Evolutionary conservation across 257 asterid genomes (phyloP).

Genomic region (Gardenia jasminoides): DNA sequence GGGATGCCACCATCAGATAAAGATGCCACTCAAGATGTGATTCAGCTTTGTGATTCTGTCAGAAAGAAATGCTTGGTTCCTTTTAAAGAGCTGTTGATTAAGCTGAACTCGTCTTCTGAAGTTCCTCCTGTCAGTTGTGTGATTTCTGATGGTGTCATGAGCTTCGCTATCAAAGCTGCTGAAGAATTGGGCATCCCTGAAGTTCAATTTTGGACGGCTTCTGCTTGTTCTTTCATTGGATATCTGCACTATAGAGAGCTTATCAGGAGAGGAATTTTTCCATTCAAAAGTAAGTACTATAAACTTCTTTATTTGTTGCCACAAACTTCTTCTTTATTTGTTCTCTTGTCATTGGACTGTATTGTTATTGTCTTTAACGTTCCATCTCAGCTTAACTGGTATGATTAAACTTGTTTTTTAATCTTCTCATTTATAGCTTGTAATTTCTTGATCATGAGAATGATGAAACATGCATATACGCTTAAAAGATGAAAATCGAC

Average conservation of each 20-base stretch:
- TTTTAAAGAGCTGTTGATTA: constrained; percentile 33
- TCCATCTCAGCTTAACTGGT: background rate
- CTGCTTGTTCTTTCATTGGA: constrained; percentile 44
- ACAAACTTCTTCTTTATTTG: background rate
- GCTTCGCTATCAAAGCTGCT: constrained; percentile 45
- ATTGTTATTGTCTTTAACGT: background rate
- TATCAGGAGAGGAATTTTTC: constrained; percentile 35
- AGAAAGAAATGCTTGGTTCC: constrained; percentile 39
- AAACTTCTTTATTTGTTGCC: background rate
- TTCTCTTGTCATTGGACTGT: background rate
- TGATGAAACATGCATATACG: too few species aligned
- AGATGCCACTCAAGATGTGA: constrained; percentile 43
- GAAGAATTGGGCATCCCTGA: constrained; percentile 45
- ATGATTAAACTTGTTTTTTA: too few species aligned
- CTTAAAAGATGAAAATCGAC: too few species aligned
- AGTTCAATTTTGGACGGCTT: constrained; percentile 54
- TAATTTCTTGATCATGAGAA: too few species aligned
- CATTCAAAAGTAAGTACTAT: constrained; percentile 42
- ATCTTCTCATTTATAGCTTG: too few species aligned
- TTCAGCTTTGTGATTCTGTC: constrained; percentile 24
- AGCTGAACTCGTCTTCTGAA: constrained; percentile 25
- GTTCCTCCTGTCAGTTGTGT: constrained; percentile 42
- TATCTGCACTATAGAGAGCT: constrained; percentile 40
- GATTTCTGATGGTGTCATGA: constrained; percentile 47
- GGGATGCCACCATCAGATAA: constrained; percentile 42